These are phyloP conservation scores for Nicotiana benthamiana DNA, from an alignment of 257 asterid species.

Conservation along the genomic window DNA sequence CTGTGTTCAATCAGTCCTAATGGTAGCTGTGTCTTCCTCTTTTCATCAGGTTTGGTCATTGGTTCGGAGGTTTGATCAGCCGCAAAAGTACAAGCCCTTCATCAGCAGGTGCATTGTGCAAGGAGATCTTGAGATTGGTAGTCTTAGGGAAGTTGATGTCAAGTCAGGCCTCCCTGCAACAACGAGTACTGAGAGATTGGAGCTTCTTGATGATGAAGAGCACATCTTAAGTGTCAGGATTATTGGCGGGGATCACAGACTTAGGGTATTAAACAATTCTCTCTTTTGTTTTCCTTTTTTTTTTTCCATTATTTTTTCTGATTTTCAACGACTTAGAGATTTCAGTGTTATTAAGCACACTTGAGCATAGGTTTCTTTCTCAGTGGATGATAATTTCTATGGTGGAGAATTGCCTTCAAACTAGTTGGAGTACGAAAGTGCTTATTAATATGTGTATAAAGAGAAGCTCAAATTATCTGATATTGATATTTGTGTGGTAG, in stretches of 20 bases:
- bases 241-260: slow-evolving; percentile 78
- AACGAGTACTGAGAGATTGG: slow-evolving; percentile 80
- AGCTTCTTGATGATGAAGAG: slow-evolving; percentile 73
- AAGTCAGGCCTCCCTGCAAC: slow-evolving; percentile 87
- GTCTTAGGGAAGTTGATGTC: slow-evolving; percentile 75
- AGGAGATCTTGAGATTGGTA: slow-evolving; percentile 66
- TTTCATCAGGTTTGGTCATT: slow-evolving; percentile 66
- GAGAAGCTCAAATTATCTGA: neutral
- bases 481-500: neutral
- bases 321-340: neutral
- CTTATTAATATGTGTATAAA: neutral
- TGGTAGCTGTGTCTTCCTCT: slow-evolving; percentile 7
- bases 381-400: neutral
- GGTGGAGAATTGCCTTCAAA: neutral
- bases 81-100: slow-evolving; percentile 77
- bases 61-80: slow-evolving; percentile 79
- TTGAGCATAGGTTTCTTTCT: neutral
- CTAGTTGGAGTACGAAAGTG: neutral
- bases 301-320: neutral
- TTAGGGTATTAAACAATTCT: slow-evolving; percentile 32
- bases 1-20: neutral
- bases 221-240: slow-evolving; percentile 64
- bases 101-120: slow-evolving; percentile 57
- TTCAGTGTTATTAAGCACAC: neutral
- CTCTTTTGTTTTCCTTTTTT: neutral